These are phyloP conservation scores for Metroxylon sagu DNA, from an alignment of 176 grass and related monocot species.

Conservation along the genomic window DNA sequence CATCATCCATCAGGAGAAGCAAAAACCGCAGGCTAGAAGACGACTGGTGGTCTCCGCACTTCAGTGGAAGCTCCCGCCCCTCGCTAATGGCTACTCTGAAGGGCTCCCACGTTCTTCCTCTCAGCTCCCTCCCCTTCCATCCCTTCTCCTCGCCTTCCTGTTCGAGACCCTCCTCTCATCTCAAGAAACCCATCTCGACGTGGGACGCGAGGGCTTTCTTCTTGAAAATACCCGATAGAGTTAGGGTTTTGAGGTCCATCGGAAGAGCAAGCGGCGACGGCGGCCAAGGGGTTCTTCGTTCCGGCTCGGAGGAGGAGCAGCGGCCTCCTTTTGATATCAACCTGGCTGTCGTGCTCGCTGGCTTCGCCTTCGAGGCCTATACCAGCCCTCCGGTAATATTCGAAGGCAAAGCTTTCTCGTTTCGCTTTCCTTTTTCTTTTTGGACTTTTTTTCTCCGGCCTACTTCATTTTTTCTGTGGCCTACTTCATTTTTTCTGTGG, in stretches of 20 bases:
- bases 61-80: neutral
- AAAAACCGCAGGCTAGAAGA: too few relatives aligned
- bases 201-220: neutral
- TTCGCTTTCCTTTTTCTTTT: neutral
- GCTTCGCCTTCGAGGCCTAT: constrained; percentile 89
- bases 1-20: too few relatives aligned
- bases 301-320: constrained; percentile 5
- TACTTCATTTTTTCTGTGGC: neutral
- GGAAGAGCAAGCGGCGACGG: constrained; percentile 3
- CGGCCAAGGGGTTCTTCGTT: constrained; percentile 11
- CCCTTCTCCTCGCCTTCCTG: neutral
- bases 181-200: neutral
- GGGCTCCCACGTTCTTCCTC: constrained; percentile 3
- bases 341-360: constrained; percentile 73
- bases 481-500: neutral
- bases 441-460: neutral
- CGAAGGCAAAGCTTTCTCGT: neutral
- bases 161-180: constrained; percentile 17
- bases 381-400: constrained; percentile 57
- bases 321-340: constrained; percentile 71
- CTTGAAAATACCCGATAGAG: neutral
- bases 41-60: too few relatives aligned
- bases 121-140: constrained; percentile 17
- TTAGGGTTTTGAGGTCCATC: constrained; percentile 10
- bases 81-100: constrained; percentile 7